These are phyloP conservation scores for Mucor piriformis DNA, from an alignment of 371 early-diverging fungal genomes.

Conservation along the genomic window DNA sequence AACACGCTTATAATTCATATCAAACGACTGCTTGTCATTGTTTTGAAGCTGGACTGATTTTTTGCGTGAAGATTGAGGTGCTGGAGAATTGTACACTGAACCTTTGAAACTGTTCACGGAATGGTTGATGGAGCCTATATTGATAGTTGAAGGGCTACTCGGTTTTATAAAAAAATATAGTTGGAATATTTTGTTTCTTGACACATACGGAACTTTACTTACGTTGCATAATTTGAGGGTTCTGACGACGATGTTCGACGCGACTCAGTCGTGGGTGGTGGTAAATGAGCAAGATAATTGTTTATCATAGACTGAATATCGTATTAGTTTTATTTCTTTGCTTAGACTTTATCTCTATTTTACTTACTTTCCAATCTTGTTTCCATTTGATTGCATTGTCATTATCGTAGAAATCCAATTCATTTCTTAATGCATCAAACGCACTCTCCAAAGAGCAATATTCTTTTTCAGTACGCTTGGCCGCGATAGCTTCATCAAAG, in stretches of 20 bases:
- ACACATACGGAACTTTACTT: constrained; percentile 10
- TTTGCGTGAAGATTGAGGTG: constrained; percentile 13
- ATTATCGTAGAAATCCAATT: constrained; percentile 5
- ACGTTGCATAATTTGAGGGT: constrained; percentile 12
- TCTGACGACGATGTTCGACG: constrained; percentile 11
- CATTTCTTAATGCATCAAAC: constrained; percentile 13
- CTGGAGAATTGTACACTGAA: constrained; percentile 12
- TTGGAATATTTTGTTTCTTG: constrained; percentile 3
- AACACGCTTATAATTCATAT: constrained; percentile 16
- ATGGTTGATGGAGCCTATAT: constrained; percentile 12
- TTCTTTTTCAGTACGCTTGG: constrained; percentile 13
- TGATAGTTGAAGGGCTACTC: constrained; percentile 10
- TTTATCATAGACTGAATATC: constrained; percentile 12
- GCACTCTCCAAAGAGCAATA: constrained; percentile 15
- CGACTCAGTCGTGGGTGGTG: constrained; percentile 10
- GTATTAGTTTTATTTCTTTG: constrained; percentile 13
- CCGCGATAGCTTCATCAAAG: constrained; percentile 17
- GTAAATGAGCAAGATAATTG: constrained; percentile 12
- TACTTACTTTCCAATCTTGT: constrained; percentile 10
- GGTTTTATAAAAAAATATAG: constrained; percentile 10
- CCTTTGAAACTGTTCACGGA: constrained; percentile 12
- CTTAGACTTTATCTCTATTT: constrained; percentile 9
- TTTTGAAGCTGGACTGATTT: constrained; percentile 14
- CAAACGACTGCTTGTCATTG: constrained; percentile 13
- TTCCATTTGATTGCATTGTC: constrained; percentile 12